Base-by-base conservation (phyloP, 371 early-diverging fungal genomes). In the Umbelopsis sp. region DNA sequence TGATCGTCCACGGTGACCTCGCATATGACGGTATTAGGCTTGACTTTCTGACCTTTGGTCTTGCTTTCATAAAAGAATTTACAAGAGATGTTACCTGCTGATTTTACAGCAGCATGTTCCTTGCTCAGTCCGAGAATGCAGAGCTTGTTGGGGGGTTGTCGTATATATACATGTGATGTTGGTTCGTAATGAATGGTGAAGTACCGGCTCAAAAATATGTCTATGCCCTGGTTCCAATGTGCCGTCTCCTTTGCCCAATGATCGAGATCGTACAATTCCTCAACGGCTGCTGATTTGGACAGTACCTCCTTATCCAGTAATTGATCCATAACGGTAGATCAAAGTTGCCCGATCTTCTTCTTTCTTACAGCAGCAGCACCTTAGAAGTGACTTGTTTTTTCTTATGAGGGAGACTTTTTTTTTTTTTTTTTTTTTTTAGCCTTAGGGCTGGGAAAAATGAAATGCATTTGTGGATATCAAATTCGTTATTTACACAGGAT, bases 81-180 rank as follows among this genome's bases (percentile, higher is more conserved):
- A 35, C 57, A 57, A 9, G 57, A 57, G 4, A 57, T 57, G 45
- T 44, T 20, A 24, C 44, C 37, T 11, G 8, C 35, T 35, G 57
- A 57, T 8, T 44, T n/a, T 7, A 68, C 20, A 35, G 51, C 57
- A 14, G 72, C 68, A 66, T 75, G 78, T 44, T 25, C 68, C 10
- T 44, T 64, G 0, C 66, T 63, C 3, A 86, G 62, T 32, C 86
- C 82, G 3, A 83, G 50, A 6, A 83, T 80, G 65, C 86, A 86
- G 18, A 84, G 72, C 69, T 80, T 82, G 66, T 80, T 86, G 35
- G 86, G 86, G 22, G 86, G 64, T 66, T 82, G 84, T 14, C 81
- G 79, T 50, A 80, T 75, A 65, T 82, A 82, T 7, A 81, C 48
- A 37, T 70, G 65, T 20, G 64, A 65, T 18, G 67, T 53, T 12